Percentiles rank a stretch among this genome's conserved stretches.
phyloP scores from a whole-genome alignment of 2,329 filamentous ascomycete species.

The Tolypocladium pustulatum region DNA sequence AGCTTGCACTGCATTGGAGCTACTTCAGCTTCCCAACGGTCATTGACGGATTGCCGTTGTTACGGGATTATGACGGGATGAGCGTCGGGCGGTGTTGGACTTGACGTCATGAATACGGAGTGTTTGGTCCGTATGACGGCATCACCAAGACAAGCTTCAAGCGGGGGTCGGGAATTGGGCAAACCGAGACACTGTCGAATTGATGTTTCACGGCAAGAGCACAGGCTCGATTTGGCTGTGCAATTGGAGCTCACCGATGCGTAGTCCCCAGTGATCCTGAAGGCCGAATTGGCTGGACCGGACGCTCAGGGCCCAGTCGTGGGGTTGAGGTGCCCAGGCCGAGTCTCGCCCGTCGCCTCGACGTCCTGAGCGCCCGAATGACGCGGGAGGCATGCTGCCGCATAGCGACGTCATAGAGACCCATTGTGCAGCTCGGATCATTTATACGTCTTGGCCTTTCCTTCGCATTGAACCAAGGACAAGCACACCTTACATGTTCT shows the following conservation, averaged over 20 bases:
- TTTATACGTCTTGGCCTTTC: too few species aligned
- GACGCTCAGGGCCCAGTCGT: too few species aligned
- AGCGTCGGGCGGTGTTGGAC: not conserved
- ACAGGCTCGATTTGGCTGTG: not conserved
- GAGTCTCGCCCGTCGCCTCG: too few species aligned
- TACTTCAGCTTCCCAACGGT: not conserved
- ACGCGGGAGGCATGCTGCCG: not conserved
- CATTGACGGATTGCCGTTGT: not conserved
- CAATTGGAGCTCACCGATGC: not conserved
- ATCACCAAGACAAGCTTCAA: not conserved
- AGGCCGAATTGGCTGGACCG: too few species aligned
- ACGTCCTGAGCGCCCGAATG: too few species aligned
- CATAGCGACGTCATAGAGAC: not conserved
- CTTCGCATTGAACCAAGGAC: too few species aligned
- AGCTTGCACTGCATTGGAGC: not conserved
- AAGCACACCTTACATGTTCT: too few species aligned
- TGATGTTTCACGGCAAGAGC: not conserved
- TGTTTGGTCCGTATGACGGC: not conserved
- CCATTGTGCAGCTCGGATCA: too few species aligned
- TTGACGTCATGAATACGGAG: not conserved
- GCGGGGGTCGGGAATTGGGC: not conserved
- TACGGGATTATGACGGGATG: not conserved
- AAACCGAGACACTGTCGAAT: not conserved
- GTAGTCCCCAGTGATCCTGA: too few species aligned
- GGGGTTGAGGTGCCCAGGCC: too few species aligned